Conservation (phyloP, 2,329 filamentous ascomycete genomes). For the Monilinia fructigena region DNA sequence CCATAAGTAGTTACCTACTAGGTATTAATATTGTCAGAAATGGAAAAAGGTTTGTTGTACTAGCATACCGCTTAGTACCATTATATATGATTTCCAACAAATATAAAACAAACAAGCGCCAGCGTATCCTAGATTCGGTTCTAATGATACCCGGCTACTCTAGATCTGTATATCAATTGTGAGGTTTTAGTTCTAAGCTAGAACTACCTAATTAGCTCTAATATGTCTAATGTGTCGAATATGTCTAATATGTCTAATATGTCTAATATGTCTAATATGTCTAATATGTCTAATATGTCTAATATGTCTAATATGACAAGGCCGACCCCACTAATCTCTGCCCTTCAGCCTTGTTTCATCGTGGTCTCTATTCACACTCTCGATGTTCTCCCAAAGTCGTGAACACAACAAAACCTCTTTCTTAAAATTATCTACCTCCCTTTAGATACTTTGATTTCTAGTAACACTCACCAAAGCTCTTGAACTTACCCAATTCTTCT, state of each 20-base stretch:
- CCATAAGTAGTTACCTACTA: too few species aligned
- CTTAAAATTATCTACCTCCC: background rate
- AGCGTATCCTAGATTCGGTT: too few species aligned
- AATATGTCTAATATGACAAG: background rate
- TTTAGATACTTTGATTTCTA: background rate
- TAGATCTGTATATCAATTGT: too few species aligned
- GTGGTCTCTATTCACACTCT: background rate
- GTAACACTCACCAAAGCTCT: background rate
- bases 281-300: too few species aligned
- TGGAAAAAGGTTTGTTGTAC: too few species aligned
- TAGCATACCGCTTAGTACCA: too few species aligned
- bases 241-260: background rate
- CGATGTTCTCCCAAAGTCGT: constrained; percentile 5
- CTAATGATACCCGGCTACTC: too few species aligned
- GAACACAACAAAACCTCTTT: background rate
- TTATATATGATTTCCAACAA: too few species aligned
- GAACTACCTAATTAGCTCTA: too few species aligned
- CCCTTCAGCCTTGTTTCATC: constrained; percentile 20
- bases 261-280: too few species aligned
- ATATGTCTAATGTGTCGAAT: background rate
- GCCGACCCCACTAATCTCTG: constrained; percentile 13
- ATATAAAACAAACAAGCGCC: too few species aligned
- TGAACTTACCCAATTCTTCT: background rate
- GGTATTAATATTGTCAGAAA: too few species aligned
- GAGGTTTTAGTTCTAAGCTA: background rate